These are phyloP conservation scores for Boeremia exigua DNA, from an alignment of 2,329 filamentous ascomycete genomes.

Conservation along the genomic window DNA sequence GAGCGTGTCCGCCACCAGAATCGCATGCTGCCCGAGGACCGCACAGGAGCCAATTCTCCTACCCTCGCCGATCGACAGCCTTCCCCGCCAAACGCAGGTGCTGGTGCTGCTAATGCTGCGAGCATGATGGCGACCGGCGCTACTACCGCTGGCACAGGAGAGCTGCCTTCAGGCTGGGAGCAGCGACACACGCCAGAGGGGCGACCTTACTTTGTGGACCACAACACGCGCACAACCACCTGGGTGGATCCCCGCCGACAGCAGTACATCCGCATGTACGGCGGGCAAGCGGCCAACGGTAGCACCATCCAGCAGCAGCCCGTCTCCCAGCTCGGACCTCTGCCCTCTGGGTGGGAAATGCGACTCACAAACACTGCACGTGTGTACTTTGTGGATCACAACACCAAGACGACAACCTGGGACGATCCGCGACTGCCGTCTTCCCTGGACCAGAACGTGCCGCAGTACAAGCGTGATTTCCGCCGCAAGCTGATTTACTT, in stretches of 20 bases:
- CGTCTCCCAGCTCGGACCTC: slow-evolving; percentile 91
- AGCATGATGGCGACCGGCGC: slow-evolving; percentile 95
- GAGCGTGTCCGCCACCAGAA: slow-evolving; percentile 95
- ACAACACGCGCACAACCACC: slow-evolving; percentile 96
- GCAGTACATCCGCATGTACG: slow-evolving; percentile 99
- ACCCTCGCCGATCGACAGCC: slow-evolving; percentile 66
- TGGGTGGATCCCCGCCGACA: slow-evolving; percentile 98
- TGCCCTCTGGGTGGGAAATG: slow-evolving; percentile 99
- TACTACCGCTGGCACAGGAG: slow-evolving; percentile 91
- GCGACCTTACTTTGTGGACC: slow-evolving; percentile 94
- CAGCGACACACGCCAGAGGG: slow-evolving; percentile 95
- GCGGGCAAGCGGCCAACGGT: slow-evolving; percentile 75
- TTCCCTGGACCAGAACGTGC: slow-evolving; percentile 95
- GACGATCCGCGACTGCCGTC: slow-evolving; percentile 95
- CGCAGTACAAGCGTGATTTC: slow-evolving; percentile 99
- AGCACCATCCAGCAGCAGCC: slow-evolving; percentile 96
- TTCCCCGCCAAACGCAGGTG: slow-evolving; percentile 35
- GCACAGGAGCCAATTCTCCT: slow-evolving; percentile 91
- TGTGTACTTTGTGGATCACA: slow-evolving; percentile 99
- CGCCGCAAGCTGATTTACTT: slow-evolving; percentile 98
- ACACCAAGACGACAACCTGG: slow-evolving; percentile 99
- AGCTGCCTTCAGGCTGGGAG: slow-evolving; percentile 95
- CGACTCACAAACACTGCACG: slow-evolving; percentile 95
- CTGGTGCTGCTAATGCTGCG: slow-evolving; percentile 59
- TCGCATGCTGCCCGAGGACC: slow-evolving; percentile 91